These are phyloP conservation scores for Tuber borchii DNA, from an alignment of 495 filamentous ascomycete genomes.

Conservation along the genomic window DNA sequence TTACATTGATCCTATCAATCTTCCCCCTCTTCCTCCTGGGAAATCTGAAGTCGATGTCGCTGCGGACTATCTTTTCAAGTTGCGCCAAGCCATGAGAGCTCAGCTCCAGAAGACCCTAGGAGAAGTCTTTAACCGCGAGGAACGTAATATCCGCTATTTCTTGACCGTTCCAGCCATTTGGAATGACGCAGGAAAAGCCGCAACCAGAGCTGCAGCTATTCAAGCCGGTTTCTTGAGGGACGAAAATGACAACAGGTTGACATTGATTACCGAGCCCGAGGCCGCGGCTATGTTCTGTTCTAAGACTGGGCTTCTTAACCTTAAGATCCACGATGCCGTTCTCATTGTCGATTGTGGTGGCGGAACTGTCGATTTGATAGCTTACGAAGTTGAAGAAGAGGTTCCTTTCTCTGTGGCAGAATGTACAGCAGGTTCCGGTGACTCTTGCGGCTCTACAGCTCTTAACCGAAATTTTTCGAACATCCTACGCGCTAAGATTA, in stretches of 20 bases:
- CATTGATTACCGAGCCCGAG: slow-evolving; percentile 69
- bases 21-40: slow-evolving; percentile 67
- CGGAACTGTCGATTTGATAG: slow-evolving; percentile 74
- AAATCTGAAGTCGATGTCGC: slow-evolving; percentile 77
- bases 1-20: slow-evolving; percentile 75
- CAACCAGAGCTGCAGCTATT: slow-evolving; percentile 67
- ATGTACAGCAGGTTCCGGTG: slow-evolving; percentile 70
- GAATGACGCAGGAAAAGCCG: slow-evolving; percentile 76
- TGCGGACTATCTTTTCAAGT: slow-evolving; percentile 72
- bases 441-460: slow-evolving; percentile 68
- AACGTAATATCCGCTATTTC: slow-evolving; percentile 71
- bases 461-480: slow-evolving; percentile 78
- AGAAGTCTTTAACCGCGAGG: slow-evolving; percentile 70
- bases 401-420: slow-evolving; percentile 69
- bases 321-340: slow-evolving; percentile 70
- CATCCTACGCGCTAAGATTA: slow-evolving; percentile 70
- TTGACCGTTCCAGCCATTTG: slow-evolving; percentile 72
- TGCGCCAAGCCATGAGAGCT: slow-evolving; percentile 68
- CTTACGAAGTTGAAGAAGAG: slow-evolving; percentile 75
- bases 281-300: slow-evolving; percentile 73
- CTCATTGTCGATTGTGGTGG: slow-evolving; percentile 75
- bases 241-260: slow-evolving; percentile 69
- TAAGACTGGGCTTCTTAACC: slow-evolving; percentile 67
- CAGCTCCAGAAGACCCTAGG: slow-evolving; percentile 70
- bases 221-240: slow-evolving; percentile 71